Evolutionary conservation across 345 rosid species (phyloP), one percentile per base, ranked within the genome.

Genomic region (Salix caprea): DNA sequence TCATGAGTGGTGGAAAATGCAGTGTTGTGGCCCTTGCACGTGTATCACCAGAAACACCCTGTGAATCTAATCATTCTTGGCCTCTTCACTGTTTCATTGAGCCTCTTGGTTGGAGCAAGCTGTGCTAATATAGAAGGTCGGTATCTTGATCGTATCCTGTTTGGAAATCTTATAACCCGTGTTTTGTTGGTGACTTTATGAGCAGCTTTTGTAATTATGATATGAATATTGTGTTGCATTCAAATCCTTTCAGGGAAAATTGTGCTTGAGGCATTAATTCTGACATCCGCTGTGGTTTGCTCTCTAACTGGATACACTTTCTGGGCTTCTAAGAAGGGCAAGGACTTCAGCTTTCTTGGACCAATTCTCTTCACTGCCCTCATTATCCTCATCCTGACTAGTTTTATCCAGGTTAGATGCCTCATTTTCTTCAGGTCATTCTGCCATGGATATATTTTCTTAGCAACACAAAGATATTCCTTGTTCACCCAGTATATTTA

Each of bases 241-340:
- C 26, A 28, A 39, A 30, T 83, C 19, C 37, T 76, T 81, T 73
- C 95, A 95, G 99, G 99, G 82, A 87, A 84, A 85, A 91, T 95
- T 60, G 99, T 95, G 80, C 99, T 95, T 21, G 87, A 95, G 84
- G 99, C 99, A 28, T 84, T 95, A 71, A 86, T 95, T 81, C 84
- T 95, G 79, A 95, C 99, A 32, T 83, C 94, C 2, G 93, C 91
- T 7, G 97, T 95, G 83, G 99, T 93, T 15, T 85, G 71, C 32
- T 87, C 97, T 71, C 84, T 93, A 67, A 93, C 99, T 48, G 99
- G 85, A 7, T 95, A 95, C 86, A 91, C 99, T 74, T 95, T 95
- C 92, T 95, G 97, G 98, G 99, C 99, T 23, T 78, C 99, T 19
- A 95, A 89, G 96, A 95, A 86, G 79, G 99, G 99, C 81, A 87